Base-by-base conservation (phyloP, 192 early-diverging fungal species). In the Coemansia guatemalensis region DNA sequence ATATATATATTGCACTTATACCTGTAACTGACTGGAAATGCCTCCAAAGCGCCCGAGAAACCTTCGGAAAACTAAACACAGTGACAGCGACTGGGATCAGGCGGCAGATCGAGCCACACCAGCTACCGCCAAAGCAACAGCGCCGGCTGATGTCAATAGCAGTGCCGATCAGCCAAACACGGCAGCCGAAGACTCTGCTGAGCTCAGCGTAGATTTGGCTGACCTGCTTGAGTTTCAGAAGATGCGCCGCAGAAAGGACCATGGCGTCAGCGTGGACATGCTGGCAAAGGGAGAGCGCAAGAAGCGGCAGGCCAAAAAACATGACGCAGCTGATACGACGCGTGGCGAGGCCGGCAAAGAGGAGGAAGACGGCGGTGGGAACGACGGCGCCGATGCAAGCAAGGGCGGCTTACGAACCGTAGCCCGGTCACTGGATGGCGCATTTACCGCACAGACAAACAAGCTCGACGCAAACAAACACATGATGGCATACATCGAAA, bases 401-500 rank as follows among this genome's bases (percentile, higher is more conserved):
- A 68, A 60, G n/a, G 63, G 47, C 12, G 32, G 32, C 48, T 41
- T 52, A 20, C 25, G 12, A 3, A 32, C 65, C 1, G 69, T 50
- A 64, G 65, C 64, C 65, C 82, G 69, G 55, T 89, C 60, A 64
- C 74, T 74, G 49, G 82, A 55, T 8, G 85, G 88, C 35, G 79
- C 89, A 6, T 92, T 90, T 30, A 89, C 88, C 0, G 87, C 78
- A 14, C 88, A 90, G 57, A 90, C 87, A n/a, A 90, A 92, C 70
- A 72, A 73, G 8, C 68, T 92, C 26, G 90, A 92, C 66, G 89
- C 88, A 8, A 88, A 92, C 76, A 92, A 90, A 53, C 88, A 92
- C 52, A 92, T 92, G 90, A 88, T 91, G 83, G 88, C 88, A 52
- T 96, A 86, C 49, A 93, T 96, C 55, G 93, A 96, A 53, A 69